Evolutionary conservation across 768 basidiomycete species (phyloP), one percentile per base, ranked within the genome.

Genomic region (Leccinum fibrillosum): DNA sequence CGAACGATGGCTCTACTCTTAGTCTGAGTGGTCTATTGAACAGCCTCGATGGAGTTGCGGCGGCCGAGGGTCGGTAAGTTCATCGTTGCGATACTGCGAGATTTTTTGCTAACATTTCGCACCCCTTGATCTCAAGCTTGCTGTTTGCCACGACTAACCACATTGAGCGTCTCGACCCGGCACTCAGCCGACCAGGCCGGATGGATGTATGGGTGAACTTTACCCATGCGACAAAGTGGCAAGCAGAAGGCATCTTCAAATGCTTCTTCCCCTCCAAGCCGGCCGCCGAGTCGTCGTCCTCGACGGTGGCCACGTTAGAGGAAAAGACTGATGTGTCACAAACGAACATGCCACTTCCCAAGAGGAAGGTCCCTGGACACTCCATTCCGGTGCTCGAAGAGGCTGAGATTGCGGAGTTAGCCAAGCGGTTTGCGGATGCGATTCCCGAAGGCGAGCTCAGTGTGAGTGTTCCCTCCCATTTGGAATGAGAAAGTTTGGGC

Each of bases 191-290:
- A 21, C 90, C 93, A 28, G 94, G 94, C 57, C 89, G 90, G 49
- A 92, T 92, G 89, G 92, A 93, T 66, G 87, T 95, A 15, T 93
- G 91, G 91, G 82, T 94, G 42, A 91, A 92, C 76, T 94, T 94
- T 74, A 87, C 88, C 53, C 87, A 94, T 67, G 91, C 92, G 5
- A 92, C 90, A 8, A 93, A 91, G 72, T 93, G 90, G 90, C 92
- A 94, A 68, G 92, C 92, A 13, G 91, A 92, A 73, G 91, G 90
- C 53, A 90, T 94, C 69, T 94, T 92, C 84, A 92, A 92, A 71
- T 92, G 90, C 72, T 94, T 94, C 85, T 94, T 94, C 86, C 91
- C 92, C 3, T 86, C 73, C 72, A 85, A 76, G 57, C 72, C 64
- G 56, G 49, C 60, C 12, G 34, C 34, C n/a, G 39, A 53, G 6